Evolutionary conservation across 164 flowering plant genomes (phyloP).

Genomic region (Vitis rupestris): DNA sequence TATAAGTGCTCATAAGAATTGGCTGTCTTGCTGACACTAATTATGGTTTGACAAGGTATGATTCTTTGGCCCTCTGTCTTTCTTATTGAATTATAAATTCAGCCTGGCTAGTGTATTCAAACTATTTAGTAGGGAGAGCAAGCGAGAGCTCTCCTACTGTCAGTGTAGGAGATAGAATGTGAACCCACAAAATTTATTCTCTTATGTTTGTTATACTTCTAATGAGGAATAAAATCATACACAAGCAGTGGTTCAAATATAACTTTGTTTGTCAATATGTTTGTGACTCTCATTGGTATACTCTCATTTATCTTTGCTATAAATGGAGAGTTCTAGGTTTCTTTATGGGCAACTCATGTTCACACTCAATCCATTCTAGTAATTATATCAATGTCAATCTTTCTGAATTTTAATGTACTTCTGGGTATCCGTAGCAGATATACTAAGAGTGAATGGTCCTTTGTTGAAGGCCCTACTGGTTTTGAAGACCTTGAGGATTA

Average conservation of each 20-base stretch:
- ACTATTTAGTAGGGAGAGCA: background rate
- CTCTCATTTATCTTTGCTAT: too few relatives aligned
- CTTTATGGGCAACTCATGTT: too few relatives aligned
- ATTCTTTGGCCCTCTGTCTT: background rate
- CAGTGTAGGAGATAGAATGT: background rate
- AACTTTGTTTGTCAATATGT: background rate
- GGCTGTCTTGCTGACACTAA: conserved; percentile 73
- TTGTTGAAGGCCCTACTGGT: too few relatives aligned
- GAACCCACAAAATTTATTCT: background rate
- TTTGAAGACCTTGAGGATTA: too few relatives aligned
- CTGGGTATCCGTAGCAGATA: too few relatives aligned
- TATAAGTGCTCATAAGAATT: conserved; percentile 93
- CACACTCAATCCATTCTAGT: too few relatives aligned
- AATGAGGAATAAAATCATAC: background rate
- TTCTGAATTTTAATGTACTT: too few relatives aligned
- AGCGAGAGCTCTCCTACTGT: background rate
- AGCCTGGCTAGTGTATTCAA: too few relatives aligned
- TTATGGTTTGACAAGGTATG: conserved; percentile 5
- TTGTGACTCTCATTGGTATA: too few relatives aligned
- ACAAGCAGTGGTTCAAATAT: background rate
- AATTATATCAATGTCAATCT: too few relatives aligned
- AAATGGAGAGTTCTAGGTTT: too few relatives aligned
- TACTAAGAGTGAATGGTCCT: too few relatives aligned
- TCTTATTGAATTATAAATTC: background rate
- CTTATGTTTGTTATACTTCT: background rate